These are phyloP conservation scores for Sarocladium brachiariae DNA, from an alignment of 2,329 filamentous ascomycete species.

Conservation along the genomic window DNA sequence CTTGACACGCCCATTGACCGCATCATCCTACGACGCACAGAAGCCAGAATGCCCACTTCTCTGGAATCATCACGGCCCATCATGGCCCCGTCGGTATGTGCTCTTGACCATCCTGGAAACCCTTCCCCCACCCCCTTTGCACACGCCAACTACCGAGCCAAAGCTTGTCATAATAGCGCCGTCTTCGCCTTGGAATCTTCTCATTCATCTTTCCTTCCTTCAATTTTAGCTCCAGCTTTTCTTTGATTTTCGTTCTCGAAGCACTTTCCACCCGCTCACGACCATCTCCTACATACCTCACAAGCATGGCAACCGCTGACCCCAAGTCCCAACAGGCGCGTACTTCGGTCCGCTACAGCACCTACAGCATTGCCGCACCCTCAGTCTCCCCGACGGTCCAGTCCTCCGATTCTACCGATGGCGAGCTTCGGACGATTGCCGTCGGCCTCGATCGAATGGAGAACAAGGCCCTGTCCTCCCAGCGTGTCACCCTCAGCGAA, in stretches of 20 bases:
- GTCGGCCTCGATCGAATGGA: conserved; percentile 79
- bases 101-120: conserved; percentile 9
- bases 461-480: conserved; percentile 75
- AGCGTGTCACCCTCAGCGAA: conserved; percentile 64
- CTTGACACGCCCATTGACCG: background rate
- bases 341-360: conserved; percentile 51
- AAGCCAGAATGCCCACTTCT: conserved; percentile 47
- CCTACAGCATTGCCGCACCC: conserved; percentile 51
- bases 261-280: no score
- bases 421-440: conserved; percentile 63
- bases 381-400: conserved; percentile 52
- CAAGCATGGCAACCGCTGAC: conserved; percentile 14
- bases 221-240: background rate
- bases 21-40: background rate
- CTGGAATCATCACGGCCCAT: conserved; percentile 55
- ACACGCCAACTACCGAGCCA: conserved; percentile 3
- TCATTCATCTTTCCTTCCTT: background rate
- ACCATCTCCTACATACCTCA: no score
- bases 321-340: conserved; percentile 34
- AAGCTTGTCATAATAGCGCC: conserved; percentile 9
- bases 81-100: conserved; percentile 56
- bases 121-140: conserved; percentile 4
- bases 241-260: background rate
- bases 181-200: conserved; percentile 9
- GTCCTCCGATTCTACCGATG: conserved; percentile 47